Base-by-base conservation (phyloP, 371 early-diverging fungal species). In the Nematocida sp. region DNA sequence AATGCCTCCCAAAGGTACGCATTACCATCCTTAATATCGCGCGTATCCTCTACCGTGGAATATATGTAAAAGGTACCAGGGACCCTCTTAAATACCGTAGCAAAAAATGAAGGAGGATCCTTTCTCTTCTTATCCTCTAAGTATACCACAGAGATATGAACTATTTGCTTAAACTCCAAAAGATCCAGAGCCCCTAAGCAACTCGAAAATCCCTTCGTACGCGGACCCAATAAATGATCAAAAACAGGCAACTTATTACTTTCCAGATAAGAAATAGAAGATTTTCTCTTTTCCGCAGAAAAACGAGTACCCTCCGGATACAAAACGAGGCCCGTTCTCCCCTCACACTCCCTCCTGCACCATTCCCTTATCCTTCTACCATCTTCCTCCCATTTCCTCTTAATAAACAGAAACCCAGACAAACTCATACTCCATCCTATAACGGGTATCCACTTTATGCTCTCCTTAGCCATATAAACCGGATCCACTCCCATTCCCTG, bases 141-240 rank as follows among this genome's bases (percentile, higher is more conserved):
- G 59, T 79, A 81, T 11, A 56, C 61, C 23, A 84, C 57, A 20
- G 85, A 82, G 40, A 83, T 20, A 66, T 85, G 80, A 23, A 81
- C 60, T 13, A 83, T 57, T 5, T 81, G 47, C 4, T 61, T 55
- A 45, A 80, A 64, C 5, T 51, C 40, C 18, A 69, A 54, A 18
- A 28, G 16, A 33, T 77, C 60, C 28, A 66, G 36, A n/a, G n/a
- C 18, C 18, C 45, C 42, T 35, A 45, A 20, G 33, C 57, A 77
- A 36, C 80, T n/a, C 30, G 77, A 57, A 79, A 91, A 90, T 3
- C 92, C 92, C 67, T 89, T 90, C 23, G 87, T 88, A 49, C 92
- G 82, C 26, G 92, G 92, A 78, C 87, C 82, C 55, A 92, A 78
- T 0, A 91, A 87, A 79, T 91, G 84, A 26, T 86, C 82, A 77